Base-by-base conservation (phyloP, 345 rosid genomes). In the Melaleuca alternifolia region DNA sequence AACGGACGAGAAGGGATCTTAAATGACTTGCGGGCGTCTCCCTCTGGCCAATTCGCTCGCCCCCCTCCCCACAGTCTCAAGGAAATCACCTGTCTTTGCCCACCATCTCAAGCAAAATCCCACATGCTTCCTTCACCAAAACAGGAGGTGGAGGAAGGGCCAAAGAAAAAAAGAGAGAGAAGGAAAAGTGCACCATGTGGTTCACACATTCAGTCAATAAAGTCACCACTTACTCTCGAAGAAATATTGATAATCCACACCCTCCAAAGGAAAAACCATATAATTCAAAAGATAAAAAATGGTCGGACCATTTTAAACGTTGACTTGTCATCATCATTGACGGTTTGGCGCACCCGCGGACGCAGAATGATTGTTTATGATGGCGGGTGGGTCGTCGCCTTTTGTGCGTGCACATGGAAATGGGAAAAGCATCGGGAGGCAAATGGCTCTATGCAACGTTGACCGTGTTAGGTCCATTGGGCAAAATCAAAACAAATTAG, bases 191-290 rank as follows among this genome's bases (percentile, higher is more conserved):
- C 24, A 7, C 23, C 79, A 77, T 84, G 90, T 28, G 85, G 41
- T 51, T 71, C 79, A 79, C 88, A 86, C 87, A 57, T 90, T 88
- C 88, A 75, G 86, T 88, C 91, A 83, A 85, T 41, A 84, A 59
- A 59, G 86, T 24, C 77, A 15, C 46, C 86, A 59, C 85, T 84
- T 54, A 59, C 86, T 59, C 46, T 26, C 62, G 26, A 83, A 50
- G 2, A 51, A 83, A 83, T n/a, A n/a, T 37, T 54, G 8, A 51
- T 14, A 53, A 83, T 83, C 53, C 56, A 51, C 56, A 50, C 56
- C 53, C n/a, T n/a, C n/a, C n/a, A n/a, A n/a, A n/a, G n/a, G n/a
- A 33, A 51, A 28, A 51, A n/a, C n/a, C n/a, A n/a, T n/a, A n/a
- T n/a, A 7, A 37, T 1, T 20, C 12, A 5, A 13, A 23, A 51